Base-by-base conservation (phyloP, 2,329 filamentous ascomycete species). In the Colletotrichum acutatum region DNA sequence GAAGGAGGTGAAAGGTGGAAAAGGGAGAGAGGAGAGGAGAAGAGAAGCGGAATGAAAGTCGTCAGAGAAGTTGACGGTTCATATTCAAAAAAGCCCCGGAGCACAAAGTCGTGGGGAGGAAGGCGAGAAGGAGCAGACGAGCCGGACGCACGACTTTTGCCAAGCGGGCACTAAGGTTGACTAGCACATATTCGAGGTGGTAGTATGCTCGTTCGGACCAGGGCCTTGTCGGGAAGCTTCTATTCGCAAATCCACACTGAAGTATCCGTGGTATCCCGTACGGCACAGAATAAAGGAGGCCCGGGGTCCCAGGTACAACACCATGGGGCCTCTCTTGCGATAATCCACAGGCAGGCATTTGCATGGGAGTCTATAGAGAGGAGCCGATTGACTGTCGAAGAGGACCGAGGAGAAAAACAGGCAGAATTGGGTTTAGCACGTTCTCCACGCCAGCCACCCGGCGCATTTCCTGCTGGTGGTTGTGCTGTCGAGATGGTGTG, bases 401-500 rank as follows among this genome's bases (percentile, higher is more conserved):
- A n/a, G 34, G 34, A 34, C 6, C 54, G 46, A 61, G 46, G 30
- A 61, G 67, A 49, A 63, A 69, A 67, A 58, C 62, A 37, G 52
- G 63, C 32, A 30, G 26, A 57, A 69, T 75, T 74, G 65, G 72
- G 74, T 53, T 72, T 70, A 70, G 74, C 65, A 63, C 63, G 57
- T 53, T 28, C 60, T 61, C 66, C 65, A 58, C n/a, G 72, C 74
- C 74, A 75, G 74, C 74, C 74, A 75, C 58, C 72, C 74, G 74
- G 72, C 68, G 65, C 34, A 67, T 74, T 74, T 72, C 49, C 67
- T 65, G 56, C 71, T 72, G 60, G 34, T 54, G 30, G 52, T 28
- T 65, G 58, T 49, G 58, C 11, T 3, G 57, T n/a, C 16, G 58
- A 57, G 63, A 56, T 63, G 63, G 60, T 66, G 64, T 42, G 61